These are phyloP conservation scores for Russula virescens DNA, from an alignment of 768 basidiomycete genomes.

Conservation along the genomic window DNA sequence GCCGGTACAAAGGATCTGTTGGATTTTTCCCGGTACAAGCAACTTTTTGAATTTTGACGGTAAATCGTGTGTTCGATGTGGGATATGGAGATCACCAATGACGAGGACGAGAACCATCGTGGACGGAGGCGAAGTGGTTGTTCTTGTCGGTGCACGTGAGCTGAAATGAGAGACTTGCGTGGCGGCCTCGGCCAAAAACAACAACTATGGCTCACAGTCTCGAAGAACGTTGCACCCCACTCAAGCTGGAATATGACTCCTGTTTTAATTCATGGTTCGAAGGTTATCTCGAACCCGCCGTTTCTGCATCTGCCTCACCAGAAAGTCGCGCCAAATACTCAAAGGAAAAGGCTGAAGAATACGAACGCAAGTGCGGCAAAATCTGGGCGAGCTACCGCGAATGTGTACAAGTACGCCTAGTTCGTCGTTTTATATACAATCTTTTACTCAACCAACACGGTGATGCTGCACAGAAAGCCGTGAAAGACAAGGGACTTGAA, in stretches of 20 bases:
- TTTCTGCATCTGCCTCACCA: conserved; percentile 34
- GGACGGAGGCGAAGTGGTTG: too few species aligned
- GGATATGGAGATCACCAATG: conserved; percentile 97
- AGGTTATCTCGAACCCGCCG: conserved; percentile 84
- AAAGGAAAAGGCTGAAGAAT: conserved; percentile 79
- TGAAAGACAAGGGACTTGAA: conserved; percentile 71
- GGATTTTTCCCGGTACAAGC: conserved; percentile 84
- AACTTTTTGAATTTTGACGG: conserved; percentile 97
- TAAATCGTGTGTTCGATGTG: conserved; percentile 82
- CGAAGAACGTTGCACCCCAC: conserved; percentile 76
- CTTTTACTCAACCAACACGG: not conserved
- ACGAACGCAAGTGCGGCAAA: conserved; percentile 77
- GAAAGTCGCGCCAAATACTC: conserved; percentile 56
- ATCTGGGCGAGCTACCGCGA: conserved; percentile 74
- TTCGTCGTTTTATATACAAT: not conserved
- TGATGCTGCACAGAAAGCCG: conserved; percentile 52
- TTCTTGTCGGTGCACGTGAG: too few species aligned
- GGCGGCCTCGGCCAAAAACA: not conserved
- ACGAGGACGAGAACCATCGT: conserved; percentile 90
- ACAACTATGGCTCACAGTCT: conserved; percentile 70
- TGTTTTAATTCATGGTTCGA: conserved; percentile 99
- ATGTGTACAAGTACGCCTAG: conserved; percentile 70
- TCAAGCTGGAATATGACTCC: conserved; percentile 85
- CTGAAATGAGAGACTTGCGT: too few species aligned
- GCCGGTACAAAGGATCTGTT: conserved; percentile 95